phyloP scores from a whole-genome alignment of 2,329 filamentous ascomycete species.

The Diaporthe batatas region DNA sequence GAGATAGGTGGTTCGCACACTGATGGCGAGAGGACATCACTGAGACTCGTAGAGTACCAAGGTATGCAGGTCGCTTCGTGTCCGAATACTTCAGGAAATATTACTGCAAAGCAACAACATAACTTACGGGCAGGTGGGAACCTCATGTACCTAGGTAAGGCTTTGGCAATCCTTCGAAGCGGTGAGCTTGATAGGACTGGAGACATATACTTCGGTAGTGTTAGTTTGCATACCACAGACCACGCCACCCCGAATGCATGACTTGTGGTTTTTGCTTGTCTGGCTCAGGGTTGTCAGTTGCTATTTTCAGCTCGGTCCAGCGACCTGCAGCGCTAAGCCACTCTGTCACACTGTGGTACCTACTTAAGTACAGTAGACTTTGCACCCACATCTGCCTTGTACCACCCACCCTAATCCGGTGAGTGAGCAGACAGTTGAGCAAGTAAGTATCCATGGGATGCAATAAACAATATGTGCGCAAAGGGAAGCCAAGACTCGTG shows the following conservation, averaged over 20 bases:
- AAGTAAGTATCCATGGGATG: not conserved
- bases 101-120: not conserved
- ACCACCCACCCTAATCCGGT: not conserved
- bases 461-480: not conserved
- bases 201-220: not conserved
- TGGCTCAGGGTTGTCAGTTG: not conserved
- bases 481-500: no score
- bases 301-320: slow-evolving; percentile 25
- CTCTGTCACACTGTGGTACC: not conserved
- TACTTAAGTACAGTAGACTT: no score
- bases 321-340: slow-evolving; percentile 27
- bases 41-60: no score
- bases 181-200: not conserved
- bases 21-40: not conserved
- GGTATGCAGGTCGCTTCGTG: not conserved
- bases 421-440: not conserved
- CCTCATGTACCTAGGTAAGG: not conserved
- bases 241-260: slow-evolving; percentile 4
- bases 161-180: slow-evolving; percentile 12
- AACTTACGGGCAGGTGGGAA: not conserved
- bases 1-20: not conserved
- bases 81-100: not conserved
- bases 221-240: not conserved
- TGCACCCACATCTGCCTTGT: slow-evolving; percentile 7
- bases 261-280: slow-evolving; percentile 1